Base-by-base conservation (phyloP, 441 rosid species). In the Erodium trifolium region DNA sequence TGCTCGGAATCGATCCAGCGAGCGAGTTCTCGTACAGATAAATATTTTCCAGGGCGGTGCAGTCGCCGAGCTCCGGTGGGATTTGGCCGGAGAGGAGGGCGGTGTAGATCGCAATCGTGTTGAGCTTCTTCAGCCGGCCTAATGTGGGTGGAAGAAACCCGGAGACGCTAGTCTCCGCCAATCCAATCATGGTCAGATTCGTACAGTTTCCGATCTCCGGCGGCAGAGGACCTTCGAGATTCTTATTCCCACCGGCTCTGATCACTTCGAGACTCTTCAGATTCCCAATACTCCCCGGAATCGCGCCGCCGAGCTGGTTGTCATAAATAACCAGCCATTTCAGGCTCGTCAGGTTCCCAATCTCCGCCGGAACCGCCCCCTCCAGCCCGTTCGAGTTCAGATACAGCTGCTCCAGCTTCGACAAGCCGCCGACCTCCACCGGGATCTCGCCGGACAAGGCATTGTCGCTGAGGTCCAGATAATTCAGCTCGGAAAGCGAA, bases 401-500 rank as follows among this genome's bases (percentile, higher is more conserved):
- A 23, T 23, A 23, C 27, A 23, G 27, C 27, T 23, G 27, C 27
- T 23, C 27, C 27, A 23, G 27, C 27, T 23, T 23, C 27, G 27
- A 23, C 27, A 23, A 23, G 27, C 17, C 4, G 70, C 86, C 87
- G 43, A 89, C 71, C 84, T 85, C 87, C 0, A 5, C 60, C 1
- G 92, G 92, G 71, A 89, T 79, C 62, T 74, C 81, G 3, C 95
- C 88, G 0, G 78, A 79, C 2, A 87, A 79, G 19, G 78, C 82
- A 79, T 89, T 89, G 70, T 78, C 88, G 43, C 90, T 85, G 76
- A 89, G 74, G 72, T 87, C 88, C 27, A 89, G 67, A 73, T 71
- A 72, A 0, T 45, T 75, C 76, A 87, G 63, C 17, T 76, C 79
- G 18, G 72, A 59, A n/a, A 85, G 85, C 18, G 60, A 12, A 5